Conservation (phyloP, 352 stramenopile genomes). For the Pythium rishiriense region DNA sequence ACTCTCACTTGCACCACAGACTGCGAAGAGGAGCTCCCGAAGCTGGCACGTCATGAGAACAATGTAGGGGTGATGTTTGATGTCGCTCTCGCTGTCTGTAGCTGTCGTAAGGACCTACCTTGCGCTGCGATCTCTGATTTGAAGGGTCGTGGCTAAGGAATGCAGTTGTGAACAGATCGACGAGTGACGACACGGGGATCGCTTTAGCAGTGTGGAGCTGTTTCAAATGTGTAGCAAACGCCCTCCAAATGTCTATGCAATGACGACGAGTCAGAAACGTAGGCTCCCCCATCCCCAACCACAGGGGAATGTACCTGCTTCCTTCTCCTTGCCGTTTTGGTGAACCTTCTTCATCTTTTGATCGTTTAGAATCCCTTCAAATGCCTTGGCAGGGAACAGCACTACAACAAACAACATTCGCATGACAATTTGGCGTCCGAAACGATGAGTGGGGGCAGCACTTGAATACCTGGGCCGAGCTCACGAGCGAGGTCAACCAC, state of each 20-base stretch:
- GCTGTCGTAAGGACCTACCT: slow-evolving; percentile 45
- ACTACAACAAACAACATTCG: slow-evolving; percentile 29
- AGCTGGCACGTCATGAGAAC: slow-evolving; percentile 33
- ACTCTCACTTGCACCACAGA: slow-evolving; percentile 40
- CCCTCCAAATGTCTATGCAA: slow-evolving; percentile 66
- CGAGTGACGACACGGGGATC: slow-evolving; percentile 36
- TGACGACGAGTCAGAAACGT: neutral
- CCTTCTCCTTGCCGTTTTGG: slow-evolving; percentile 68
- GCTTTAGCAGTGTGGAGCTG: slow-evolving; percentile 49
- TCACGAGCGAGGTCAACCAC: slow-evolving; percentile 62
- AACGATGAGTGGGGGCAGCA: neutral
- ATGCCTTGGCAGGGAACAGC: slow-evolving; percentile 65
- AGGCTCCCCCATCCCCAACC: neutral
- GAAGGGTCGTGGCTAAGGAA: slow-evolving; percentile 56
- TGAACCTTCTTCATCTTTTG: slow-evolving; percentile 79
- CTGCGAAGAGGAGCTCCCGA: slow-evolving; percentile 51
- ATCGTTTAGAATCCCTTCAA: slow-evolving; percentile 83
- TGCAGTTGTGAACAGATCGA: slow-evolving; percentile 49
- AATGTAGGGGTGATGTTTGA: neutral
- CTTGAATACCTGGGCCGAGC: slow-evolving; percentile 48
- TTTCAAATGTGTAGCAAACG: slow-evolving; percentile 56
- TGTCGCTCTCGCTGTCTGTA: too few species aligned
- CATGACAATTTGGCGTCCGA: neutral
- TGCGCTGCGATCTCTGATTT: slow-evolving; percentile 67
- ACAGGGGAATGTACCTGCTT: slow-evolving; percentile 39